These are phyloP conservation scores for Neurospora hispaniola DNA, from an alignment of 495 filamentous ascomycete genomes.

Conservation along the genomic window DNA sequence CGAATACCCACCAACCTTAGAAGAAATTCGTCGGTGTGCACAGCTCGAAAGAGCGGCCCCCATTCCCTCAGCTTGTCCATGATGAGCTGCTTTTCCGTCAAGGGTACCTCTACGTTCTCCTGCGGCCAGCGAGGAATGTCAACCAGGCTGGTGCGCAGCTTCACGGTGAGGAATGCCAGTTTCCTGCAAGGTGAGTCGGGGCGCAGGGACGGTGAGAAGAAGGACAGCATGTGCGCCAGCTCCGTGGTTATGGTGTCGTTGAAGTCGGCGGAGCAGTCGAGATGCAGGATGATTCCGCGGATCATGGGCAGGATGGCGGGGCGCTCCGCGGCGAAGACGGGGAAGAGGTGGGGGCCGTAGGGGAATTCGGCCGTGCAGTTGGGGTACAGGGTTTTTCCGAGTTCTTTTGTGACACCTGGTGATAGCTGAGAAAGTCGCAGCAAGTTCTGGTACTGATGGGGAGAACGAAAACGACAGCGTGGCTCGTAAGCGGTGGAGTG, in stretches of 20 bases:
- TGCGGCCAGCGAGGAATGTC: not conserved
- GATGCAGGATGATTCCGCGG: not conserved
- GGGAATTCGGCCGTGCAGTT: not conserved
- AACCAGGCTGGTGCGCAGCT: not conserved
- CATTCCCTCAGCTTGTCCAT: not conserved
- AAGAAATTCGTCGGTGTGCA: not conserved
- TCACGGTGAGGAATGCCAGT: not conserved
- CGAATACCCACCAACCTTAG: not conserved
- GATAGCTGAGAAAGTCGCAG: not conserved
- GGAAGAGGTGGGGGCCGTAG: not conserved
- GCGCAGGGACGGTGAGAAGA: not conserved
- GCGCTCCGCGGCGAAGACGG: not conserved
- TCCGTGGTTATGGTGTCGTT: not conserved
- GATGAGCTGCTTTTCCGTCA: not conserved
- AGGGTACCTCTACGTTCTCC: not conserved
- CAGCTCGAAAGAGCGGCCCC: not conserved
- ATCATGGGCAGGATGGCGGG: slow-evolving; percentile 1
- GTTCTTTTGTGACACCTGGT: not conserved
- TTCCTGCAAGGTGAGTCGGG: not conserved
- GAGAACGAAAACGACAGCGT: not conserved
- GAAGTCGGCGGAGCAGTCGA: not conserved
- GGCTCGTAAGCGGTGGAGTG: not conserved
- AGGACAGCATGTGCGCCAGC: not conserved
- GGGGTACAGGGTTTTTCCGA: not conserved
- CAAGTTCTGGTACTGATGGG: not conserved